phyloP scores from a whole-genome alignment of 768 basidiomycete species.

The Lanmaoa pseudosensibilis region DNA sequence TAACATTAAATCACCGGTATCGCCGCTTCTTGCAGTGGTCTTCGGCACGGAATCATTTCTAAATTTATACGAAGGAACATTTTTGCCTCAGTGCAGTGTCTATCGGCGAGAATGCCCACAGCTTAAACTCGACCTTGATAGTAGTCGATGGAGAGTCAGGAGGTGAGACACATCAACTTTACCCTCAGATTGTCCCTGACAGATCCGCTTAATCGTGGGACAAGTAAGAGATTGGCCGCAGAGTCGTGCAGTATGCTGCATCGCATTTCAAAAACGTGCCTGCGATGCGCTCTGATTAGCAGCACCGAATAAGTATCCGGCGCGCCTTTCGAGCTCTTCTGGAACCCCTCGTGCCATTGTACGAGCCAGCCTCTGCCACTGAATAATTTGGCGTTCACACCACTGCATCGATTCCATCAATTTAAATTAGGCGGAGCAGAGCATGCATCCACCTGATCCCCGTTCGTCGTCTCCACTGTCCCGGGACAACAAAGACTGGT shows the following conservation, averaged over 20 bases:
- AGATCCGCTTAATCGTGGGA: not conserved
- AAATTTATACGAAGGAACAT: not conserved
- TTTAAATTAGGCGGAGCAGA: too few species aligned
- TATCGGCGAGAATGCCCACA: not conserved
- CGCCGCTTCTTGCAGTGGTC: not conserved
- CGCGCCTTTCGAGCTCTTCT: too few species aligned
- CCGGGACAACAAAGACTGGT: not conserved
- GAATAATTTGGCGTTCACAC: too few species aligned
- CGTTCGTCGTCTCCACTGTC: not conserved
- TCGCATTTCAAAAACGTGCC: too few species aligned
- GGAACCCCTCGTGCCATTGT: too few species aligned
- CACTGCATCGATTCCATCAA: too few species aligned
- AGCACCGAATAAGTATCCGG: too few species aligned
- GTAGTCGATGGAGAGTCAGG: not conserved
- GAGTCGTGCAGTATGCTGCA: too few species aligned
- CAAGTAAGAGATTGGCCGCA: not conserved
- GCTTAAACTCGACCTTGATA: not conserved
- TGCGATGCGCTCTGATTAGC: too few species aligned
- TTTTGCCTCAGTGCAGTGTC: not conserved
- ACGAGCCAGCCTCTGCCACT: too few species aligned
- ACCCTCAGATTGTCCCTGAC: not conserved
- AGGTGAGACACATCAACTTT: not conserved
- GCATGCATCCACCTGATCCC: not conserved
- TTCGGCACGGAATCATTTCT: conserved; percentile 2
- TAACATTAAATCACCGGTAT: not conserved